Evolutionary conservation across 2,329 filamentous ascomycete genomes (phyloP).

Genomic region (Colletotrichum musae): DNA sequence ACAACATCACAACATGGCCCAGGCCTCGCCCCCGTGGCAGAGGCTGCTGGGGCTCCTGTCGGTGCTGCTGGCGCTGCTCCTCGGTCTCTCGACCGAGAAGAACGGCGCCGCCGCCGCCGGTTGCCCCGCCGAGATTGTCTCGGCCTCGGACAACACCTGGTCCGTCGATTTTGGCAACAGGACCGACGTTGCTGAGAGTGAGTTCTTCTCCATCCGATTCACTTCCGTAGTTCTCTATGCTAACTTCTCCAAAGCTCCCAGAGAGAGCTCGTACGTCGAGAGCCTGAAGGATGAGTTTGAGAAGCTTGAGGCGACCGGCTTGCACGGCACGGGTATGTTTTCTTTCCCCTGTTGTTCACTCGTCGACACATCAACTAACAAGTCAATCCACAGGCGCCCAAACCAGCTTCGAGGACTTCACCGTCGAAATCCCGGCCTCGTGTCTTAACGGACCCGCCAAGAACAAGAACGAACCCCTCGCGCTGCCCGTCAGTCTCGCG

Average conservation of each 20-base stretch:
- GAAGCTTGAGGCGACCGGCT: conserved; percentile 30
- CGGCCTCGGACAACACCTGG: conserved; percentile 28
- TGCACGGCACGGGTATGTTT: conserved; percentile 28
- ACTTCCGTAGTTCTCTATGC: accelerated
- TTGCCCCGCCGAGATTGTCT: conserved; percentile 26
- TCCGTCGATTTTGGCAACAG: conserved; percentile 34
- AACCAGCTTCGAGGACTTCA: conserved; percentile 27
- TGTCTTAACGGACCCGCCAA: conserved; percentile 23
- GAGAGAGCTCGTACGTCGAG: conserved; percentile 35
- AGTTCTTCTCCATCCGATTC: neutral
- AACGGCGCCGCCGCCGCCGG: conserved; percentile 31
- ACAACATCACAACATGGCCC: conserved; percentile 28
- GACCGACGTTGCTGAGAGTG: conserved; percentile 38
- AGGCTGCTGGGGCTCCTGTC: conserved; percentile 39
- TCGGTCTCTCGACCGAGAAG: conserved; percentile 31
- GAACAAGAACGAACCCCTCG: conserved; percentile 28
- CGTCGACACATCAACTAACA: neutral
- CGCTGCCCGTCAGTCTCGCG: conserved; percentile 37
- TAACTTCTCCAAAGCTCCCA: conserved; percentile 16
- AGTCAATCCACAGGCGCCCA: neutral
- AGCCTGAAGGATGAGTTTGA: conserved; percentile 18
- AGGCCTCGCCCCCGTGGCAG: conserved; percentile 38
- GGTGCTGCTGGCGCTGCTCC: conserved; percentile 39
- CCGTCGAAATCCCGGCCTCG: conserved; percentile 33
- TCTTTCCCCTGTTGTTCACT: too few species aligned